Conservation (phyloP, 495 filamentous ascomycete genomes). For the Melanomma pulvis-pyrius region DNA sequence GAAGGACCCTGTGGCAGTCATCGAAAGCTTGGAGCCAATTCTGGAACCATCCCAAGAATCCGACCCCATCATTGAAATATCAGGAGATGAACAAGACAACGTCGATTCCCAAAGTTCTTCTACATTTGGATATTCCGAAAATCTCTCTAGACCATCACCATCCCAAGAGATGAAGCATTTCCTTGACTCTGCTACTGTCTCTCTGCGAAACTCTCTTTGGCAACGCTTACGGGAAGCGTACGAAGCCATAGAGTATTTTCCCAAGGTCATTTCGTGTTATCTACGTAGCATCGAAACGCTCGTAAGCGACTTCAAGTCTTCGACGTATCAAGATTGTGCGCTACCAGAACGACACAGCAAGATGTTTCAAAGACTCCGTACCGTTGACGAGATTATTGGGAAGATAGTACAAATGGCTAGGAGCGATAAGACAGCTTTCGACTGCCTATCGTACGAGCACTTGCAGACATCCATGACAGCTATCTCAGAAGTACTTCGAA, state of each 20-base stretch:
- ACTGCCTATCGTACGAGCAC: conserved; percentile 80
- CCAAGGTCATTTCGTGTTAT: conserved; percentile 84
- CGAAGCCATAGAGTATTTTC: conserved; percentile 74
- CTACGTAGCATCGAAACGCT: conserved; percentile 83
- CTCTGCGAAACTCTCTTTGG: conserved; percentile 84
- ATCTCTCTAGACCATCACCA: conserved; percentile 15
- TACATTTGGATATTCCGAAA: conserved; percentile 47
- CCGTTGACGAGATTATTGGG: conserved; percentile 72
- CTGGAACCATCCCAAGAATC: conserved; percentile 57
- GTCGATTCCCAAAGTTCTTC: conserved; percentile 14
- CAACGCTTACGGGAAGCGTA: conserved; percentile 85
- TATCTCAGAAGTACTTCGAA: conserved; percentile 64
- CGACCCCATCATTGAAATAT: conserved; percentile 6
- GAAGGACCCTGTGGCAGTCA: conserved; percentile 74
- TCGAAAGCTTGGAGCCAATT: conserved; percentile 91
- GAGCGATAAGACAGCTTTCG: conserved; percentile 64
- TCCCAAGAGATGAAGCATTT: conserved; percentile 75
- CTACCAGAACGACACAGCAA: conserved; percentile 64
- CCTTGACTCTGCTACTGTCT: conserved; percentile 75
- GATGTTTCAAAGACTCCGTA: conserved; percentile 74
- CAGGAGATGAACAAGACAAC: conserved; percentile 15
- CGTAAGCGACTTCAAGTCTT: conserved; percentile 67
- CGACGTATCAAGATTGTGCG: conserved; percentile 62
- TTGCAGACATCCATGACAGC: conserved; percentile 69
- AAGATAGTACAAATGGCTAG: conserved; percentile 68